Evolutionary conservation across 768 basidiomycete genomes (phyloP).

Genomic region (Podaxis carcinomalis): DNA sequence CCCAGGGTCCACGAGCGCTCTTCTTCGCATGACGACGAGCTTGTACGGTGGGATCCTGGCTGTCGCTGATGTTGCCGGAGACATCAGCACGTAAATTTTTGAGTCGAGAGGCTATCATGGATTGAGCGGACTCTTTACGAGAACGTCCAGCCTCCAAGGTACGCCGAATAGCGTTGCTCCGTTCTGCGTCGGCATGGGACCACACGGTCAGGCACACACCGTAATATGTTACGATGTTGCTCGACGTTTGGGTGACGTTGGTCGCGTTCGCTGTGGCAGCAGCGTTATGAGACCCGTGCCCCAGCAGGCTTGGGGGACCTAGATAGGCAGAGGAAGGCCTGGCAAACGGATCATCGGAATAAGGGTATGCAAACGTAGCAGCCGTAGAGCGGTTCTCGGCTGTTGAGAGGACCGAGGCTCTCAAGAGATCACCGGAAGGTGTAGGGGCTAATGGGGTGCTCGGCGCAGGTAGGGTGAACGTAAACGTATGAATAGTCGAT

Average conservation of each 20-base stretch:
- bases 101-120: slow-evolving; percentile 61
- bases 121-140: slow-evolving; percentile 78
- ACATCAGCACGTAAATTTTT: slow-evolving; percentile 59
- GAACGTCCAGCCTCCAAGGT: slow-evolving; percentile 76
- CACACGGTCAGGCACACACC: slow-evolving; percentile 93
- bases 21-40: slow-evolving; percentile 54
- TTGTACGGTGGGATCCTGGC: slow-evolving; percentile 52
- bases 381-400: slow-evolving; percentile 63
- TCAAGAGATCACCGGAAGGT: slow-evolving; percentile 65
- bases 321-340: slow-evolving; percentile 79
- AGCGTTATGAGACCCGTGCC: slow-evolving; percentile 35
- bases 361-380: slow-evolving; percentile 70
- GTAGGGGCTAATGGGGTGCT: slow-evolving; percentile 74
- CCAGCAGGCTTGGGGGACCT: slow-evolving; percentile 67
- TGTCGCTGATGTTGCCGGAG: slow-evolving; percentile 37
- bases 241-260: slow-evolving; percentile 27
- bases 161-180: slow-evolving; percentile 77
- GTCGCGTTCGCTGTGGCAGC: slow-evolving; percentile 27
- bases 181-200: slow-evolving; percentile 91
- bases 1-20: slow-evolving; percentile 67
- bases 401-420: slow-evolving; percentile 67
- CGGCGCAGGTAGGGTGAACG: slow-evolving; percentile 78
- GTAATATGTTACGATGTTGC: slow-evolving; percentile 69
- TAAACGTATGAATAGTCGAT: slow-evolving; percentile 89
- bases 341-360: slow-evolving; percentile 72